phyloP scores from a whole-genome alignment of 2,329 filamentous ascomycete genomes.

The Arthrobotrys sinensis region DNA sequence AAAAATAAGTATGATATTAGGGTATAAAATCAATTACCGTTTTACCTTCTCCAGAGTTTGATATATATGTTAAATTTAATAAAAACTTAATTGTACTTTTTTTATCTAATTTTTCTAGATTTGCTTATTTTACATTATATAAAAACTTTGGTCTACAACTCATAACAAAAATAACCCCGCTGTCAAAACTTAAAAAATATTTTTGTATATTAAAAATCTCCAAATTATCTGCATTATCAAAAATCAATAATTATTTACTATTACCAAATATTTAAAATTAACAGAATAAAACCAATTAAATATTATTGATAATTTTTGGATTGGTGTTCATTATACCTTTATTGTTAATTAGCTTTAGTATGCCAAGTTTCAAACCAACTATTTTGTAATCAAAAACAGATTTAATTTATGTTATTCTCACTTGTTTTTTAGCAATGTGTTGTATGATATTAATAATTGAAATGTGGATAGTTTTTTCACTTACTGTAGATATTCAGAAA shows the following conservation, averaged over 20 bases:
- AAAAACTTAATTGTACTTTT: slow-evolving; percentile 17
- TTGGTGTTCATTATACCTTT: background rate
- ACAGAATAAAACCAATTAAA: background rate
- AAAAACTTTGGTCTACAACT: slow-evolving; percentile 29
- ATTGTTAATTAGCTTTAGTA: background rate
- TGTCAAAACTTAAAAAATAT: slow-evolving; percentile 22
- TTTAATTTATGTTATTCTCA: slow-evolving; percentile 11
- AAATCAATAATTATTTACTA: slow-evolving; percentile 12
- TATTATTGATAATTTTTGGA: background rate
- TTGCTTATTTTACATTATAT: slow-evolving; percentile 1
- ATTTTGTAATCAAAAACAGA: slow-evolving; percentile 22
- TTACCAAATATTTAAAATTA: background rate
- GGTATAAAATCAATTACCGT: no score
- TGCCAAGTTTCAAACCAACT: background rate
- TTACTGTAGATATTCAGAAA: slow-evolving; percentile 63
- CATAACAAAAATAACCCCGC: slow-evolving; percentile 18
- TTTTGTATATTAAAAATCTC: slow-evolving; percentile 28
- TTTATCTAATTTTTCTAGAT: slow-evolving; percentile 4
- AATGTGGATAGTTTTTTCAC: slow-evolving; percentile 21
- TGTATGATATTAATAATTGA: slow-evolving; percentile 37
- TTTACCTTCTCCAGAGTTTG: slow-evolving; percentile 1
- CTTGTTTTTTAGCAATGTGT: slow-evolving; percentile 22
- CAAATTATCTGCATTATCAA: slow-evolving; percentile 34
- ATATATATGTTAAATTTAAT: background rate
- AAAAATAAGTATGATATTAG: no score